These are phyloP conservation scores for Xylaria multiplex DNA, from an alignment of 2,329 filamentous ascomycete genomes.

Conservation along the genomic window DNA sequence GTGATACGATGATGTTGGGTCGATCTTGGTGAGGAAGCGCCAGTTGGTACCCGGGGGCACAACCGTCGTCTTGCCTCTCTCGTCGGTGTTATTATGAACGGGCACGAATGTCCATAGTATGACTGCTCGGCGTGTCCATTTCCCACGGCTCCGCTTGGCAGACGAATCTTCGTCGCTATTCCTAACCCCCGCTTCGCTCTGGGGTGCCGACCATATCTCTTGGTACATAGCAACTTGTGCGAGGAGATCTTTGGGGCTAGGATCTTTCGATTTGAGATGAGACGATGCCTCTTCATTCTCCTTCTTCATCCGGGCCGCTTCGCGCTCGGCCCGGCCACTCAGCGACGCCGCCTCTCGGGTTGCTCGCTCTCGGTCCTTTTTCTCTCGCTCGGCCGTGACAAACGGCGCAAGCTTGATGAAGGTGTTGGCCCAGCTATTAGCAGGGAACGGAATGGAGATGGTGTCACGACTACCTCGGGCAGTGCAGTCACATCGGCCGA, in stretches of 20 bases:
- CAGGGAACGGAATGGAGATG: constrained; percentile 68
- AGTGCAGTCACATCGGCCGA: constrained; percentile 61
- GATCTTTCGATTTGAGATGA: constrained; percentile 40
- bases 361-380: constrained; percentile 42
- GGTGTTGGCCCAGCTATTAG: constrained; percentile 67
- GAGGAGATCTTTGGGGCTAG: constrained; percentile 62
- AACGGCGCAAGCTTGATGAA: constrained; percentile 66
- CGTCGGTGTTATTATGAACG: constrained; percentile 58
- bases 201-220: constrained; percentile 68
- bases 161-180: constrained; percentile 20
- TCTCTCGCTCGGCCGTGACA: constrained; percentile 51
- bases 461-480: constrained; percentile 56
- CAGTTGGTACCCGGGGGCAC: constrained; percentile 66
- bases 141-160: constrained; percentile 39
- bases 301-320: constrained; percentile 45
- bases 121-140: constrained; percentile 67
- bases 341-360: constrained; percentile 41
- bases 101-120: constrained; percentile 72
- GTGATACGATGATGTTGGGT: constrained; percentile 68
- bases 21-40: constrained; percentile 70
- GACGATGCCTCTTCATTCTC: constrained; percentile 50
- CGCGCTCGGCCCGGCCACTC: constrained; percentile 42
- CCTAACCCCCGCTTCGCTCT: constrained; percentile 48
- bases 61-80: constrained; percentile 56
- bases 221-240: constrained; percentile 73